Conservation (phyloP, 2,329 filamentous ascomycete species). For the Monosporascus sp. region DNA sequence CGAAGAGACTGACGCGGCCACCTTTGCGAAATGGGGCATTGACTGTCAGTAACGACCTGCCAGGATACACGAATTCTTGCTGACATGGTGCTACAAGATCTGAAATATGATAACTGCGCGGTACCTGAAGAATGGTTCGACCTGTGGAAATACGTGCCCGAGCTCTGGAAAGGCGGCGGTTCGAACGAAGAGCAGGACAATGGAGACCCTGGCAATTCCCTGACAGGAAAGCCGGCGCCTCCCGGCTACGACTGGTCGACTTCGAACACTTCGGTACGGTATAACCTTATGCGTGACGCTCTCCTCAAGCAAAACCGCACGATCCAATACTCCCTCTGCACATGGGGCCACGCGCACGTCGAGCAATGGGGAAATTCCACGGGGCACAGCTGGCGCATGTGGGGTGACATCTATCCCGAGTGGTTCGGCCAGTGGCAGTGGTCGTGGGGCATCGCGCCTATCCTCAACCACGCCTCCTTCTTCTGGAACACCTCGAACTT, state of each 20-base stretch:
- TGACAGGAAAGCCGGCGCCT: constrained; percentile 15
- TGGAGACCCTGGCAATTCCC: too few relatives aligned
- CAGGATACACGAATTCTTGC: neutral
- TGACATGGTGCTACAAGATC: constrained; percentile 25
- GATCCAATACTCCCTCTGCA: constrained; percentile 47
- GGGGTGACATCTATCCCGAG: constrained; percentile 30
- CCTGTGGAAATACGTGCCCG: constrained; percentile 23
- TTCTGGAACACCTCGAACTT: constrained; percentile 38
- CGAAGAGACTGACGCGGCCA: constrained; percentile 51
- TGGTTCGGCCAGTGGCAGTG: too few relatives aligned
- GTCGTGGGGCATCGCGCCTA: constrained; percentile 21
- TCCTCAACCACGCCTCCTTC: constrained; percentile 45
- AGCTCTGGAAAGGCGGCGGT: neutral
- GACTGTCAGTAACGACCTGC: constrained; percentile 36
- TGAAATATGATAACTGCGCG: constrained; percentile 55
- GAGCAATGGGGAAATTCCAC: constrained; percentile 43
- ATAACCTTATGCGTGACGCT: constrained; percentile 45
- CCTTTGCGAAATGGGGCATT: constrained; percentile 53
- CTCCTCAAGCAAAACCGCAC: constrained; percentile 36
- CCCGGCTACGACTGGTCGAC: constrained; percentile 43
- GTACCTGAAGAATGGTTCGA: constrained; percentile 32
- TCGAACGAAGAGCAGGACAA: too few relatives aligned
- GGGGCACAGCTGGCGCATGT: constrained; percentile 43
- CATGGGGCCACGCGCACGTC: constrained; percentile 47
- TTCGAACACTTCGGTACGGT: constrained; percentile 42